Evolutionary conservation across 768 basidiomycete genomes (phyloP), one percentile per base, ranked within the genome.

Genomic region (Auricularia auricula-judae): DNA sequence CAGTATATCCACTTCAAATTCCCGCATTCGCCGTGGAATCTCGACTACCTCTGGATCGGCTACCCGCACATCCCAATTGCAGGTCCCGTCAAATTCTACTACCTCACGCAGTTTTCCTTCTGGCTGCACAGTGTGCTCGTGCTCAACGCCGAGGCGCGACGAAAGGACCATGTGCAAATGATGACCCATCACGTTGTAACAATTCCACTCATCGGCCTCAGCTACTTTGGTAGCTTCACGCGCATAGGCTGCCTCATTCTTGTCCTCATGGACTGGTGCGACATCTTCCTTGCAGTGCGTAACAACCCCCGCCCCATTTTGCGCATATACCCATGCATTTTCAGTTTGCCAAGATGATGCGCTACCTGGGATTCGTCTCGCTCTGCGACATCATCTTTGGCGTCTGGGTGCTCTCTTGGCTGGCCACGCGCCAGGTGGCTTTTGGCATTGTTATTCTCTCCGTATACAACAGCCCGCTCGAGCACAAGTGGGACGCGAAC

Each of bases 141-240:
- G 65, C 82, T 99, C 74, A 92, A 98, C 74, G 87, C 94, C 34
- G 97, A 99, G 74, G 93, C 87, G 44, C 83, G 86, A 63, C 81
- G 97, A 64, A 93, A 92, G 73, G 97, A 99, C 74, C 93, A 98
- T 74, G 78, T 80, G 70, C 96, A 98, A 76, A 98, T 98, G 96
- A 89, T 98, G 83, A 78, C 86, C 33, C 97, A 99, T 77, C 97
- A 99, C 73, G 72, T 96, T 69, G 88, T 98, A 68, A 96, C 94
- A 12, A 82, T 94, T 66, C 71, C 80, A 61, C 83, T 99, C 66
- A 85, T 98, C 76, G 75, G 80, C 39, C 71, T 79, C 47, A 93
- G 91, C 74, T 98, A 97, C 76, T 81, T 81, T 66, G 84, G 81
- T 72, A 88, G 94, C 75, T 88, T 86, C 72, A 96, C 92, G 8